phyloP scores from a whole-genome alignment of 768 basidiomycete genomes.

The Boletus subparvulus region DNA sequence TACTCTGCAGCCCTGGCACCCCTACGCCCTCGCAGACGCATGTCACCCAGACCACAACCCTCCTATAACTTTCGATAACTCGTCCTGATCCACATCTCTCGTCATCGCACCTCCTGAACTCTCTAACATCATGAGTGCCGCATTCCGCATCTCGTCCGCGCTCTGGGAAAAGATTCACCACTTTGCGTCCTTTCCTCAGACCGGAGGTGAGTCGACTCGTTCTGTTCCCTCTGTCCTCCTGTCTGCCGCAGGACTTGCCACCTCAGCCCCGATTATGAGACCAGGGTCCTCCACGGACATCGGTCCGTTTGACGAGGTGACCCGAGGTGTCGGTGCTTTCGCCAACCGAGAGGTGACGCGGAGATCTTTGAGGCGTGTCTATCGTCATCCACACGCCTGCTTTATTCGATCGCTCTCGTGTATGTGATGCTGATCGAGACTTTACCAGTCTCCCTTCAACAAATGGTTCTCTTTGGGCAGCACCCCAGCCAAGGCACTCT shows the following conservation, averaged over 20 bases:
- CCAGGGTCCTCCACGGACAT: background rate
- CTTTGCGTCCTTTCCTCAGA: conserved; percentile 90
- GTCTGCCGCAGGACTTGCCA: background rate
- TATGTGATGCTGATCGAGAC: conserved; percentile 7
- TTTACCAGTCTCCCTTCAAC: conserved; percentile 13
- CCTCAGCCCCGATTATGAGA: background rate
- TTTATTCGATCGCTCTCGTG: background rate
- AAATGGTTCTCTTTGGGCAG: conserved; percentile 19
- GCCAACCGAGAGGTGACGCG: background rate
- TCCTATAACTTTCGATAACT: conserved; percentile 14
- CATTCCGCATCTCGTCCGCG: conserved; percentile 69
- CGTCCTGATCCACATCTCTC: background rate
- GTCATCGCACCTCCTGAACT: background rate
- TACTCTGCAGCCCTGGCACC: conserved; percentile 18
- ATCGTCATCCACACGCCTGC: background rate
- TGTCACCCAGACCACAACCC: conserved; percentile 11
- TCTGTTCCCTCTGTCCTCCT: background rate
- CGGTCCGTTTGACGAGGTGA: background rate
- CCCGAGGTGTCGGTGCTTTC: too few species aligned
- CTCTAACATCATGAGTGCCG: conserved; percentile 34
- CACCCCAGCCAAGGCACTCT: conserved; percentile 20
- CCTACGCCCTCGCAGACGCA: conserved; percentile 22
- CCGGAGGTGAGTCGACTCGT: conserved; percentile 61
- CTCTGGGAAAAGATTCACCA: conserved; percentile 92
- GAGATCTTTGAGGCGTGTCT: background rate